Evolutionary conservation across 208 protist genomes (phyloP).

Genomic region (Crithidia brevicula): DNA sequence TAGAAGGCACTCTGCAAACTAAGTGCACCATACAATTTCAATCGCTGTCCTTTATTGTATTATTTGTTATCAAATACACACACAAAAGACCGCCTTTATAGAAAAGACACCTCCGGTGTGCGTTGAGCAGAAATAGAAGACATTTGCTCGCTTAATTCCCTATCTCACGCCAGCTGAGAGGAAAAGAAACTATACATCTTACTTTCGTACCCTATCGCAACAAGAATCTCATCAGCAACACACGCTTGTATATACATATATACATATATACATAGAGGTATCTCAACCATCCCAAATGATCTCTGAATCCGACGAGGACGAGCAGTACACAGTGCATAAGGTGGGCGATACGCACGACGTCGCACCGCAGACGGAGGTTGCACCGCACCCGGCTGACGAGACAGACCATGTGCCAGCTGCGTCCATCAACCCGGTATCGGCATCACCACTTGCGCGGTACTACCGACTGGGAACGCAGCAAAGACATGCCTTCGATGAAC

Average conservation of each 20-base stretch:
- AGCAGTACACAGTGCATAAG: conserved; percentile 32
- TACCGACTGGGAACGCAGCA: conserved; percentile 69
- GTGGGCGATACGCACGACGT: neutral
- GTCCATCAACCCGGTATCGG: no score
- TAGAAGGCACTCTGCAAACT: neutral
- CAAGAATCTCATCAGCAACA: no score
- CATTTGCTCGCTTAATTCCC: no score
- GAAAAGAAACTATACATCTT: no score
- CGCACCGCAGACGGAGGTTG: neutral
- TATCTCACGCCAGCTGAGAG: no score
- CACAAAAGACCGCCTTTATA: neutral
- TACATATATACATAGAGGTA: neutral
- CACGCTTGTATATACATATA: no score
- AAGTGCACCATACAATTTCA: no score
- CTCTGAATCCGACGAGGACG: conserved; percentile 28
- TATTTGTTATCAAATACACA: neutral
- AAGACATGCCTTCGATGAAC: conserved; percentile 58
- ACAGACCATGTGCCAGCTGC: neutral
- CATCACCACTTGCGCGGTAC: conserved; percentile 28
- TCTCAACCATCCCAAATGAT: conserved; percentile 12
- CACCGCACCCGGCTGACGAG: neutral
- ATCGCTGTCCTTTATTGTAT: no score
- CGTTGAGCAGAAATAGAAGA: no score
- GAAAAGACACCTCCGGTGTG: neutral
- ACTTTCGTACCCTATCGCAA: no score